Base-by-base conservation (phyloP, 2,329 filamentous ascomycete genomes). In the Alternaria sp. region DNA sequence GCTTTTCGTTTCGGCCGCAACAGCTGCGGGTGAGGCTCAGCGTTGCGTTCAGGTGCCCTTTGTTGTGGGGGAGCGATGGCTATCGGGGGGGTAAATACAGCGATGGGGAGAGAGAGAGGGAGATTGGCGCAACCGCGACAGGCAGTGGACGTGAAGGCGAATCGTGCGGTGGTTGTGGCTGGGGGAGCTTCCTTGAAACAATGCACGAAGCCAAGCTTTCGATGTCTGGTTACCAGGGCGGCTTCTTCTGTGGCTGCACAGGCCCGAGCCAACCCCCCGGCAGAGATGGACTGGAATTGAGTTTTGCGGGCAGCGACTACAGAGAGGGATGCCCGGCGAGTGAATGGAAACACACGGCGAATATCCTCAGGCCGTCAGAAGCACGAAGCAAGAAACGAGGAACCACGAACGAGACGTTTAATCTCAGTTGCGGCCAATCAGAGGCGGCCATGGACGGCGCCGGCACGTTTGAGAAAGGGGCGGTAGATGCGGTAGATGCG, bases 1-100 rank as follows among this genome's bases (percentile, higher is more conserved):
- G 69, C 66, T 66, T 61, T 63, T 56, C 57, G 61, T 57, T 64
- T 58, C 44, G 21, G 39, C 21, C 23, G 39, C 39, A 41, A 41
- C 10, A 41, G 39, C 42, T 58, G 66, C 51, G 48, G 41, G 61
- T 53, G 65, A 67, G 66, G 68, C 71, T 64, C 68, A 69, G 69
- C 69, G 64, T 68, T 56, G 70, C 42, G 58, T 40, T 40, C 21
- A 24, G 21, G 37, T 24, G 37, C 21, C 9, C 37, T 40, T 24
- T 45, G 26, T 56, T 56, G 51, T 58, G 65, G 52, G 55, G 60
- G n/a, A 65, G 61, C 58, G 45, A 56, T 55, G 56, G 56, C 37
- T 44, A 60, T 42, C 54, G 31, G 51, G 48, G 34, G 34, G 52
- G n/a, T 31, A 44, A 53, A 42, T 48, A 48, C 39, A 41, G 48